These are phyloP conservation scores for Alternaria gansuensis DNA, from an alignment of 2,329 filamentous ascomycete species.

Conservation along the genomic window DNA sequence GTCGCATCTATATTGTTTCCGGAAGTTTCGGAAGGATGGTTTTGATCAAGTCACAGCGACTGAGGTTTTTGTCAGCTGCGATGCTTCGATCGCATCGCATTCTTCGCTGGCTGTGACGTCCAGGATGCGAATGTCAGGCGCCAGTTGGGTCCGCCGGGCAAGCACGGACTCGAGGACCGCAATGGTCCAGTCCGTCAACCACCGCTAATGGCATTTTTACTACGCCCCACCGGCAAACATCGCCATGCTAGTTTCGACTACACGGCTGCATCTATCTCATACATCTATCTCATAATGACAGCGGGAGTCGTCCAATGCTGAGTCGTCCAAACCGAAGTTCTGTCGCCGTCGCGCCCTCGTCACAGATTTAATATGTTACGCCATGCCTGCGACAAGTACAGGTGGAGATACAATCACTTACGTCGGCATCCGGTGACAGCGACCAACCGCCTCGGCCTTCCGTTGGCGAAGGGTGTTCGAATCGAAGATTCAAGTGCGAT, in stretches of 20 bases:
- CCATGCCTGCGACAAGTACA: slow-evolving; percentile 17
- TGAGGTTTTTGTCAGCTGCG: slow-evolving; percentile 40
- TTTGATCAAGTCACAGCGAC: slow-evolving; percentile 30
- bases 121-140: slow-evolving; percentile 17
- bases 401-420: slow-evolving; percentile 16
- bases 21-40: slow-evolving; percentile 39
- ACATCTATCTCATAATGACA: slow-evolving; percentile 1
- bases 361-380: slow-evolving; percentile 18
- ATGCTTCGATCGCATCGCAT: slow-evolving; percentile 36
- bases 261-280: neutral
- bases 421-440: slow-evolving; percentile 22
- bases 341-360: neutral
- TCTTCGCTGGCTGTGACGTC: slow-evolving; percentile 27
- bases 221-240: slow-evolving; percentile 14
- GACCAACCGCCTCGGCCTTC: slow-evolving; percentile 28
- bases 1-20: slow-evolving; percentile 29
- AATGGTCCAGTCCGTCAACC: slow-evolving; percentile 17
- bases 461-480: slow-evolving; percentile 1
- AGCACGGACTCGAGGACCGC: slow-evolving; percentile 11
- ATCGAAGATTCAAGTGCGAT: slow-evolving; percentile 14
- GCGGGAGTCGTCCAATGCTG: neutral
- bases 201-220: slow-evolving; percentile 15
- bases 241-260: slow-evolving; percentile 1
- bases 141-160: slow-evolving; percentile 18
- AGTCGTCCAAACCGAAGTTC: neutral